Evolutionary conservation across 2,329 filamentous ascomycete species (phyloP), one percentile per base, ranked within the genome.

Genomic region (Diaporthe destruens): DNA sequence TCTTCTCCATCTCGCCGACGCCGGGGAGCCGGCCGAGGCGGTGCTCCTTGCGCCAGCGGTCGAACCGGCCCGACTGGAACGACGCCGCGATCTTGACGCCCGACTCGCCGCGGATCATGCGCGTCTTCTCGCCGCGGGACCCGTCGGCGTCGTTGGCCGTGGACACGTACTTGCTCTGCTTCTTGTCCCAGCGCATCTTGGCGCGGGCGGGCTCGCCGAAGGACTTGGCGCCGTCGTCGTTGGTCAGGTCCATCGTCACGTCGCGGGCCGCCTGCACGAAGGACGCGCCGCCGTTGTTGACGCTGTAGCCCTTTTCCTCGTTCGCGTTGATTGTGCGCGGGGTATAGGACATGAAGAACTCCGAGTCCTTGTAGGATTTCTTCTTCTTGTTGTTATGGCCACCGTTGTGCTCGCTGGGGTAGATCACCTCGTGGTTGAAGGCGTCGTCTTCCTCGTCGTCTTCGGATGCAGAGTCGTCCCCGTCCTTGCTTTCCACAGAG

Each of bases 321-420:
- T 93, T 94, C 6, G 93, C 87, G 81, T 96, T 96, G 77, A 90
- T 88, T 54, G 91, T 91, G 74, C 93, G 92, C 0, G 96, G 96
- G 1, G 91, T 94, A 86, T 99, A 99, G 12, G 94, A 93, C 95
- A 99, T 98, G 90, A 97, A 99, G 77, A 96, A 90, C 56, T 98
- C 95, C 0, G 91, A 89, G 80, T 98, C 95, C 79, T 94, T 91
- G n/a, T 72, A 66, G 25, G 72, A 49, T 53, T 67, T 69, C 49
- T 72, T 90, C 79, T 79, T 89, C 78, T 79, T 89, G 78, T 85
- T 89, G 79, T 32, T 20, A 9, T 42, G 9, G 14, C 39, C 39
- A 14, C 16, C 16, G 39, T 42, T 61, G 34, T 42, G 42, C 25
- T 70, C 68, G 16, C 32, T 29, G n/a, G 61, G 44, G 61, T 66